Percentiles rank a stretch among this genome's conserved stretches.
phyloP scores from a whole-genome alignment of 2,329 filamentous ascomycete species.

The Fusarium multiceps region DNA sequence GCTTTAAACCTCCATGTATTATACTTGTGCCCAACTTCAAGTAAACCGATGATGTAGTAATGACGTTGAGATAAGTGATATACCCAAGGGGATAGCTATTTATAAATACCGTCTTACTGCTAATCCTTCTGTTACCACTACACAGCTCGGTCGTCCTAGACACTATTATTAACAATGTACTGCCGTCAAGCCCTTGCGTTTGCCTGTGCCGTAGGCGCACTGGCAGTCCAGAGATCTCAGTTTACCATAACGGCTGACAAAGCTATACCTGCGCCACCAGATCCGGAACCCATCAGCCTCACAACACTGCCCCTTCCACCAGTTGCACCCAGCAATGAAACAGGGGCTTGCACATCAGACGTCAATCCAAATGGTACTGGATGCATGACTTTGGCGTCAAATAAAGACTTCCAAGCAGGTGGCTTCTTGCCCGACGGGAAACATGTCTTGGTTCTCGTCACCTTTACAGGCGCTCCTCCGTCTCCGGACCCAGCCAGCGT shows the following conservation, averaged over 20 bases:
- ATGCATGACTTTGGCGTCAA: background rate
- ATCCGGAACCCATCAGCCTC: conserved; percentile 6
- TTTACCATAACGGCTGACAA: background rate
- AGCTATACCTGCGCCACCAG: background rate
- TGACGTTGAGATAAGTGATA: too few species aligned
- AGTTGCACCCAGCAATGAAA: background rate
- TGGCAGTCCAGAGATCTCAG: background rate
- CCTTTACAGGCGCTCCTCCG: conserved; percentile 56
- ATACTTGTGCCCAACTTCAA: too few species aligned
- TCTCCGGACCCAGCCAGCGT: conserved; percentile 54
- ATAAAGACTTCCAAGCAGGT: conserved; percentile 1
- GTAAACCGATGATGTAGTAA: too few species aligned
- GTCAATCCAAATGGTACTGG: conserved; percentile 13
- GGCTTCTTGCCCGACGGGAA: conserved; percentile 56
- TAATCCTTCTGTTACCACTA: too few species aligned
- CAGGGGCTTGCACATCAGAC: background rate
- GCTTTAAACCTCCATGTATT: too few species aligned
- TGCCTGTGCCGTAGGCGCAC: background rate
- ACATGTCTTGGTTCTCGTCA: conserved; percentile 54
- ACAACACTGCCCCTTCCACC: conserved; percentile 17
- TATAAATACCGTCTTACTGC: too few species aligned
- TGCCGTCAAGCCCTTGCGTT: background rate
- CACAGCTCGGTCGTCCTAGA: too few species aligned
- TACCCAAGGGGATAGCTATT: too few species aligned
- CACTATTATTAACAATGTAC: background rate